Base-by-base conservation (phyloP, 2,329 filamentous ascomycete genomes). In the Rutstroemia sp. region DNA sequence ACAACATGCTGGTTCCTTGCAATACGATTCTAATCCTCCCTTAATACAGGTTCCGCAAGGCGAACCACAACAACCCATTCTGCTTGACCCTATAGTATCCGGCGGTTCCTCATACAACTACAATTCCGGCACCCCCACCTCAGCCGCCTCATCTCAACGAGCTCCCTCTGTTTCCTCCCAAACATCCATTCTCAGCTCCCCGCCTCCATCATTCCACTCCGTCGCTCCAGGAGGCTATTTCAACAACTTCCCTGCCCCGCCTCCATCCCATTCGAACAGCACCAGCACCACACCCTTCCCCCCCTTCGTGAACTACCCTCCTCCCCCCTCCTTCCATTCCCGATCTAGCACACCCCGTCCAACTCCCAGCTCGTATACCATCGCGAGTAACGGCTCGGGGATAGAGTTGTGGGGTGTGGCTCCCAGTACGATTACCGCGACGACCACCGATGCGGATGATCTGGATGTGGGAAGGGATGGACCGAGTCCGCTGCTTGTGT, bases 341-440 rank as follows among this genome's bases (percentile, higher is more conserved):
- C 54, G 48, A 19, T 52, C 49, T 21, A 39, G 41, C 59, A 27
- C 54, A 1, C 54, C 54, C 1, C 48, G 54, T 14, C 54, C 54
- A 23, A 61, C 59, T 4, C 63, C 61, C 7, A 60, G 57, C 30
- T 62, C 61, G 10, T 16, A 57, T 27, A 56, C 58, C 2, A 50
- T 53, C 10, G 49, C 41, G 7, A 61, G 49, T 51, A 48, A 44
- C n/a, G 44, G 48, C 39, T 50, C 54, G 34, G 51, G 51, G 1
- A 54, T 58, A 2, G 65, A 65, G 4, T 54, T 67, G 16, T 67
- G 64, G 64, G 65, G 65, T 5, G 61, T 67, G 7, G 65, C 65
- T 7, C 51, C 58, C 10, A 60, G 56, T n/a, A 67, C 63, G 2
- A 56, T 58, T 16, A 56, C 51, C 12, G 58, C 53, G n/a, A 53